Evolutionary conservation across 2,329 filamentous ascomycete species (phyloP), one percentile per base, ranked within the genome.

Genomic region (Coleophoma eucalyptorum): DNA sequence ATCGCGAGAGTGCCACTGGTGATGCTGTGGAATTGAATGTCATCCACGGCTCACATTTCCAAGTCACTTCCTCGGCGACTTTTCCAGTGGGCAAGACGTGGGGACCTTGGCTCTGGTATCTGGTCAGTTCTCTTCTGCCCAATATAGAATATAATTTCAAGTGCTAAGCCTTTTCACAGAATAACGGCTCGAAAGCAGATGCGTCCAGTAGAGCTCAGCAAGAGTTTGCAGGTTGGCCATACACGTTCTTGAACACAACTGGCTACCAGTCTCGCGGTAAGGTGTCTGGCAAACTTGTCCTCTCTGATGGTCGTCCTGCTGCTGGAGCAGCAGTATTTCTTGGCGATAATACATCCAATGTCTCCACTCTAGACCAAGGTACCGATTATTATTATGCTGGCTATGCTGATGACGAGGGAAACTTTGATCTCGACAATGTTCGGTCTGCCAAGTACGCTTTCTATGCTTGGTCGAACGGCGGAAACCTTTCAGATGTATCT

Each of bases 21-120:
- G 76, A 79, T 52, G 69, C 70, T 1, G 76, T 79, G 2, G 73
- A 78, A 53, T 64, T 79, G 35, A 80, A 80, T 59, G 77, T 80
- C 72, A 69, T 79, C 33, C 76, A 79, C 55, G 77, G 76, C 33
- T 78, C 76, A 0, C 73, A 76, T 56, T 75, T 74, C 56, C 65
- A 67, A 55, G 69, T 66, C 4, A 64, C 60, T 1, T 64, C 65
- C 40, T 61, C 55, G 18, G 71, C 72, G 45, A 62, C 59, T 2
- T 68, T 70, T 54, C 56, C 66, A 32, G 59, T 69, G n/a, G 70
- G 68, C 3, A 73, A 73, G 61, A 68, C 67, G 19, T 73, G 70
- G 65, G 72, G 72, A 0, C 72, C 71, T 3, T 74, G 71, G 71
- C 60, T 73, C 5, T 72, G 70, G 70, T 72, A 71, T 58, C 56